These are phyloP conservation scores for Zoysia japonica DNA, from an alignment of 176 grass and related monocot genomes.

Conservation along the genomic window DNA sequence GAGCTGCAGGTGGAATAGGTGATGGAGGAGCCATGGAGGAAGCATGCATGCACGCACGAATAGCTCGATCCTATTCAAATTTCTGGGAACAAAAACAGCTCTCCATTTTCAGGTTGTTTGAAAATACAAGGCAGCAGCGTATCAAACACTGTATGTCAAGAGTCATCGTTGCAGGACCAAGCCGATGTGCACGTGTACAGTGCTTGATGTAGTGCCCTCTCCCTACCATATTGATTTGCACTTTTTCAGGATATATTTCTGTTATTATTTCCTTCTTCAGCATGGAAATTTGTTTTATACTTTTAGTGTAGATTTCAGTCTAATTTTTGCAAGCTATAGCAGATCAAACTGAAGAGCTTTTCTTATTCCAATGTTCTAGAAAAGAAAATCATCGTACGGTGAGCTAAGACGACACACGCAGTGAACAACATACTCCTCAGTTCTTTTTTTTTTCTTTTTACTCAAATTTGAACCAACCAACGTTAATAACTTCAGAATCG, in stretches of 20 bases:
- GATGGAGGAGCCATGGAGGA: neutral
- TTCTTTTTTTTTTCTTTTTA: no score
- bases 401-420: neutral
- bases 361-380: neutral
- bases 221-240: neutral
- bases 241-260: neutral
- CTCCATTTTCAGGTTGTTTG: neutral
- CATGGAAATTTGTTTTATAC: neutral
- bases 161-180: slow-evolving; percentile 30
- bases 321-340: neutral
- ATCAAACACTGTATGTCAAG: neutral
- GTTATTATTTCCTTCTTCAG: neutral
- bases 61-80: neutral
- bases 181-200: slow-evolving; percentile 33
- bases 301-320: neutral
- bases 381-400: neutral
- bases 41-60: neutral
- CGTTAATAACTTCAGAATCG: no score
- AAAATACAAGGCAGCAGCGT: neutral
- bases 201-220: neutral
- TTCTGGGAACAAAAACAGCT: neutral
- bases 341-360: neutral
- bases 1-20: neutral
- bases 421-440: neutral
- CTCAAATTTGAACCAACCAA: no score